A percentile compares a stretch with the other conserved stretches of the same genome.
phyloP scores from a whole-genome alignment of 768 basidiomycete species.

The Lyophyllum decastes region DNA sequence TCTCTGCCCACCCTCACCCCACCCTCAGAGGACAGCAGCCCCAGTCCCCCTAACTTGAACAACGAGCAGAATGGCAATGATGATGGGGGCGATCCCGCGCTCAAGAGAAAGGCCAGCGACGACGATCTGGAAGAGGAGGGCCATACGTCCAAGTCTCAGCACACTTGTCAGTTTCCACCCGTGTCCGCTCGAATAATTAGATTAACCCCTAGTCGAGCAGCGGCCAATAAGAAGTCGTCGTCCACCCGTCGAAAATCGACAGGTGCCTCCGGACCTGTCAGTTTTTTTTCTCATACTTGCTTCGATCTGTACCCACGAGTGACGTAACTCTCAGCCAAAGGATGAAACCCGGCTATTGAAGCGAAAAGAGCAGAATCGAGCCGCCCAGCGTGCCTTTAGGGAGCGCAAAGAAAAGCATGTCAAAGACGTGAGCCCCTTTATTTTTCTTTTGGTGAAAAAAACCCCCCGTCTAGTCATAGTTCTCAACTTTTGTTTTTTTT shows the following conservation, averaged over 20 bases:
- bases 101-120: constrained; percentile 80
- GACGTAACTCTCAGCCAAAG: constrained; percentile 36
- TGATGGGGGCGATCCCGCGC: constrained; percentile 45
- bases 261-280: constrained; percentile 28
- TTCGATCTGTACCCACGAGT: constrained; percentile 2
- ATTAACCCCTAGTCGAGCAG: constrained; percentile 1
- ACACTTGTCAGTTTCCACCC: constrained; percentile 48
- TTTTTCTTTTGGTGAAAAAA: no score
- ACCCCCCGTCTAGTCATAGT: neutral
- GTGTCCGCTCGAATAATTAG: neutral
- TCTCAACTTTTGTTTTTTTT: constrained; percentile 2
- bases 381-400: constrained; percentile 95
- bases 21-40: constrained; percentile 75
- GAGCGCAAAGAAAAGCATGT: constrained; percentile 98
- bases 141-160: constrained; percentile 66
- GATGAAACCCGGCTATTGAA: constrained; percentile 80
- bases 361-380: constrained; percentile 96
- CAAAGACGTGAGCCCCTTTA: constrained; percentile 71
- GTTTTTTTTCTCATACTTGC: constrained; percentile 8
- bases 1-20: constrained; percentile 57
- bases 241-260: constrained; percentile 37
- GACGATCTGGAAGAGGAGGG: constrained; percentile 63
- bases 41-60: constrained; percentile 65
- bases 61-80: constrained; percentile 30
- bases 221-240: constrained; percentile 23